phyloP scores from a whole-genome alignment of 768 basidiomycete genomes.

The Zangia roseola region DNA sequence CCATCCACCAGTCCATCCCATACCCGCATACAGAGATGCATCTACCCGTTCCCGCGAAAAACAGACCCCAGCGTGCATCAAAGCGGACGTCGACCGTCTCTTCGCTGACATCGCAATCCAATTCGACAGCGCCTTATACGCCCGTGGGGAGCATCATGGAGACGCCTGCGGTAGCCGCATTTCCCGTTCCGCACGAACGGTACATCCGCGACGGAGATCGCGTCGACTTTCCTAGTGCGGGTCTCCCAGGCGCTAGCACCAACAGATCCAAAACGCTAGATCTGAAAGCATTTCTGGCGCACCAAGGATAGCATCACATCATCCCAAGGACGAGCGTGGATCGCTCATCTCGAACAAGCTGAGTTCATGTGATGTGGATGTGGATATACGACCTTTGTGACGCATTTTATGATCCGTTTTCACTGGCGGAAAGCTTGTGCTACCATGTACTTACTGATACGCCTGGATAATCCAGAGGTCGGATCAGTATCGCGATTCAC shows the following conservation, averaged over 20 bases:
- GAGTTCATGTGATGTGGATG: neutral
- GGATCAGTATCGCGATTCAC: too few species aligned
- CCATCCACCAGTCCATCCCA: conserved; percentile 24
- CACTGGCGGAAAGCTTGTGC: neutral
- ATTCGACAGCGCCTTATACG: conserved; percentile 42
- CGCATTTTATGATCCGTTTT: neutral
- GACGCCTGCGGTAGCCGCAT: conserved; percentile 17
- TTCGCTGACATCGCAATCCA: conserved; percentile 45
- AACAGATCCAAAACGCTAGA: conserved; percentile 35
- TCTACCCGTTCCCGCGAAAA: conserved; percentile 16
- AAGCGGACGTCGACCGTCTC: conserved; percentile 37
- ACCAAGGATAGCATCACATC: conserved; percentile 5
- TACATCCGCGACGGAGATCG: conserved; percentile 28
- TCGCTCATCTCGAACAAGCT: neutral
- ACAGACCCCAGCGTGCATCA: conserved; percentile 22
- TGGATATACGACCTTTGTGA: neutral
- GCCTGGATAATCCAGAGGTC: too few species aligned
- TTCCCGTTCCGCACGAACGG: conserved; percentile 31
- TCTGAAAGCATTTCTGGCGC: conserved; percentile 41
- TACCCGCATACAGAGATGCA: conserved; percentile 31
- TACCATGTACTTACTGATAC: neutral
- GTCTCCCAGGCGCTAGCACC: conserved; percentile 35
- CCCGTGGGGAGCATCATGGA: conserved; percentile 34
- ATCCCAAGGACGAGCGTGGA: neutral
- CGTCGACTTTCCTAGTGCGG: conserved; percentile 38